These are phyloP conservation scores for Alternaria consortialis DNA, from an alignment of 2,329 filamentous ascomycete genomes.

Conservation along the genomic window DNA sequence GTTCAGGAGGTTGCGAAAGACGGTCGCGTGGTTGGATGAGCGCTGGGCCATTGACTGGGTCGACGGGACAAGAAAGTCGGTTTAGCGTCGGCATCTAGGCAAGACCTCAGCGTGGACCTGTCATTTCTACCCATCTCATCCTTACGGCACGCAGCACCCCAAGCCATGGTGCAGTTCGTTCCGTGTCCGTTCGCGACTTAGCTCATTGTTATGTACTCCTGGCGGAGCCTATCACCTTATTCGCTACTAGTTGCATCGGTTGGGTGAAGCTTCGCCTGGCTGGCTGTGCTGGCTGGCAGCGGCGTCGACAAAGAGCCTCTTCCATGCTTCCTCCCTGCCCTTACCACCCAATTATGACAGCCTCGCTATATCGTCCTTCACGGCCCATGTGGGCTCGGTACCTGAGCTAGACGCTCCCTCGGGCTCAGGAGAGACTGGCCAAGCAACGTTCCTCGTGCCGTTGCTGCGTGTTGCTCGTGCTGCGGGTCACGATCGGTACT, in stretches of 20 bases:
- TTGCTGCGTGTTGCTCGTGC: slow-evolving; percentile 24
- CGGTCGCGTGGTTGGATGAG: slow-evolving; percentile 13
- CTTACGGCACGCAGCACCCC: slow-evolving; percentile 31
- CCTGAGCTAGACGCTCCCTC: slow-evolving; percentile 40
- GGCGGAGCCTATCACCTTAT: slow-evolving; percentile 33
- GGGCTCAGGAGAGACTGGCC: slow-evolving; percentile 26
- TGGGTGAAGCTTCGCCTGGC: slow-evolving; percentile 35
- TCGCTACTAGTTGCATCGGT: slow-evolving; percentile 28
- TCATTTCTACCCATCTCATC: slow-evolving; percentile 27
- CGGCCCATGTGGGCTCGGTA: slow-evolving; percentile 42
- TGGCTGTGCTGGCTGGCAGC: slow-evolving; percentile 16
- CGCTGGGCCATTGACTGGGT: slow-evolving; percentile 1
- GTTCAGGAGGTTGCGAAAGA: slow-evolving; percentile 23
- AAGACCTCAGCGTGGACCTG: slow-evolving; percentile 26
- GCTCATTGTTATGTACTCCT: slow-evolving; percentile 31
- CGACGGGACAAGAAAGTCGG: not conserved
- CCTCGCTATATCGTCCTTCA: slow-evolving; percentile 41
- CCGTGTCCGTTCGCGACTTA: slow-evolving; percentile 40
- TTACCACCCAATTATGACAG: slow-evolving; percentile 44
- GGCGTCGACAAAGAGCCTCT: slow-evolving; percentile 31
- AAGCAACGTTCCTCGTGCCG: slow-evolving; percentile 37
- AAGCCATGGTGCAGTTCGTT: slow-evolving; percentile 32
- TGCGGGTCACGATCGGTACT: slow-evolving; percentile 45
- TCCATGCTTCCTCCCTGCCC: slow-evolving; percentile 43
- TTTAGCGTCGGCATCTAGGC: slow-evolving; percentile 31